These are phyloP conservation scores for Adansonia rubrostipa DNA, from an alignment of 441 rosid genomes.

Conservation along the genomic window DNA sequence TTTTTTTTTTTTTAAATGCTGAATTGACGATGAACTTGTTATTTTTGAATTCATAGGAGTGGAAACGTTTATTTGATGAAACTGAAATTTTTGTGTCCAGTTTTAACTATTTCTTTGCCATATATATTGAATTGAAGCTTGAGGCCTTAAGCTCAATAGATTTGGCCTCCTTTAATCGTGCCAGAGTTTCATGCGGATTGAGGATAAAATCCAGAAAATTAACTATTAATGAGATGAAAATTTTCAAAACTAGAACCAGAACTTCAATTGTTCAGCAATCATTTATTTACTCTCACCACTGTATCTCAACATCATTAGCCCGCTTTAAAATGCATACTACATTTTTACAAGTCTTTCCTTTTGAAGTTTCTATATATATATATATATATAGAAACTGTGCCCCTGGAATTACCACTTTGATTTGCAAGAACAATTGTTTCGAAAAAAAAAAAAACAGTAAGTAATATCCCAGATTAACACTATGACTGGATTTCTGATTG, in stretches of 20 bases:
- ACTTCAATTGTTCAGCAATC: background rate
- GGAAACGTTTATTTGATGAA: background rate
- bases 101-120: conserved; percentile 3
- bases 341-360: background rate
- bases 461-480: background rate
- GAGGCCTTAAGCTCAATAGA: background rate
- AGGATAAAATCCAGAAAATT: background rate
- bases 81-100: background rate
- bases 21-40: background rate
- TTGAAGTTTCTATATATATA: background rate
- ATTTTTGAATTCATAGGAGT: background rate
- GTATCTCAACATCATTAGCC: background rate
- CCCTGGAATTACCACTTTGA: background rate
- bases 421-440: background rate
- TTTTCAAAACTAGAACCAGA: background rate
- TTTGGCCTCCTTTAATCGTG: background rate
- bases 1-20: background rate
- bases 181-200: background rate
- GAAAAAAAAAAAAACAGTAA: background rate
- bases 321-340: background rate
- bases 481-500: background rate
- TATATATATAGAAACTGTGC: background rate
- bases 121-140: background rate
- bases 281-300: background rate
- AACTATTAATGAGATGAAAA: background rate